Base-by-base conservation (phyloP, 805 yeast genomes). In the Cyberlindnera subsufficiens region DNA sequence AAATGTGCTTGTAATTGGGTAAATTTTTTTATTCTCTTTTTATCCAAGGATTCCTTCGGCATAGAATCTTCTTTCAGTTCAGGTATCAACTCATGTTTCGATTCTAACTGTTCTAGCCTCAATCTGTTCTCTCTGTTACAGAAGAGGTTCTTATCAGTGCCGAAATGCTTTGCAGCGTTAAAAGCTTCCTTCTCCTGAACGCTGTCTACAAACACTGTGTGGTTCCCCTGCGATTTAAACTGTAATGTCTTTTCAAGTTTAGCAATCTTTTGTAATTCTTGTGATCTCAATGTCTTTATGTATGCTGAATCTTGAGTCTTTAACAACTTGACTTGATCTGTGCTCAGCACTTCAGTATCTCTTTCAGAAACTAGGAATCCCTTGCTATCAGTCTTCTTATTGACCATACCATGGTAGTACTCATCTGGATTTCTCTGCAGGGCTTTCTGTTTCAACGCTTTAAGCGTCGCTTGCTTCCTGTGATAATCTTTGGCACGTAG, bases 261-360 rank as follows among this genome's bases (percentile, higher is more conserved):
- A 37, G 75, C 78, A 29, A 88, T 75, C 60, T 84, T 80, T 31
- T 70, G 71, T 47, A 72, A 51, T 60, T 91, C 96, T 48, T 78
- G 75, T 46, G 78, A 76, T 53, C 90, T 72, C 62, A 87, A 64
- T 7, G 95, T 85, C 47, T 86, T 78, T 42, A 93, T 73, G 61
- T 93, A 93, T 45, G 86, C 87, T 19, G 82, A 74, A 65, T 93
- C 99, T 65, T 93, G 99, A 0, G 96, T 81, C 64, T 91, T 91
- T 50, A 90, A 66, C 36, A 93, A 69, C 58, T 86, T 79, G 38
- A 84, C 85, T 56, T 91, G 96, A 43, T 82, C 96, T 38, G 74
- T 74, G 8, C 79, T 66, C 42, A 89, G 64, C 29, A 69, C 68
- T 51, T 77, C 84, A 20, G 70, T 74, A 16, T 77, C 84, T 47